Evolutionary conservation across 805 yeast genomes (phyloP), one percentile per base, ranked within the genome.

Genomic region (Metschnikowia koreensis): DNA sequence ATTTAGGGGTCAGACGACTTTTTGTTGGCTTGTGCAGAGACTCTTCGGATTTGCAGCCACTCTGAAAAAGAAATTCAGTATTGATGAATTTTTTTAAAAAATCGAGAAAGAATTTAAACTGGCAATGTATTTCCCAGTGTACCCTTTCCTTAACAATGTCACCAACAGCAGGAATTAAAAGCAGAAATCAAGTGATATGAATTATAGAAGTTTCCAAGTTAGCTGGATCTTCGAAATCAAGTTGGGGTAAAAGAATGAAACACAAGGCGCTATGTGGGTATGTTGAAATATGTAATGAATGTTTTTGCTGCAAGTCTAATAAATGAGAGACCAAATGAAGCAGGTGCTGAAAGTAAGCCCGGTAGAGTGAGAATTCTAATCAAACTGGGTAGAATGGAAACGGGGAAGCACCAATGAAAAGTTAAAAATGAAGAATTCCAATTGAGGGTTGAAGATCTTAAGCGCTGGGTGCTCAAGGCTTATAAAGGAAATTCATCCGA

Each of bases 31-130:
- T 46, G 50, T 41, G 50, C 41, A 41, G 45, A 45, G 31, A 34
- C 31, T 16, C 9, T 36, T 36, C 36, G 39, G 47, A 48, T 42
- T 48, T 48, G 51, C 51, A 48, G 51, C 51, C 51, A 48, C 13
- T 3, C 34, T 10, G 16, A 48, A 46, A 42, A 48, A 48, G 44
- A 43, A 43, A 47, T 47, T 10, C 27, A 10, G 27, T 29, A 28
- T 11, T 11, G 28, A 34, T 17, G 34, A 41, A 33, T n/a, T n/a
- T n/a, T n/a, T n/a, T n/a, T n/a, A 26, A 22, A 31, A 22, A 22
- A 22, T 22, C 22, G 22, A 22, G 22, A 22, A 22, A 22, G 22
- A 22, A 22, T 22, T 31, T 38, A 33, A 34, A 33, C 38, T 10
- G 17, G 9, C 6, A 9, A 15, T 16, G 15, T 29, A 11, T 15